phyloP scores from a whole-genome alignment of 169 alveolate species.

The Cryptosporidium ryanae region DNA sequence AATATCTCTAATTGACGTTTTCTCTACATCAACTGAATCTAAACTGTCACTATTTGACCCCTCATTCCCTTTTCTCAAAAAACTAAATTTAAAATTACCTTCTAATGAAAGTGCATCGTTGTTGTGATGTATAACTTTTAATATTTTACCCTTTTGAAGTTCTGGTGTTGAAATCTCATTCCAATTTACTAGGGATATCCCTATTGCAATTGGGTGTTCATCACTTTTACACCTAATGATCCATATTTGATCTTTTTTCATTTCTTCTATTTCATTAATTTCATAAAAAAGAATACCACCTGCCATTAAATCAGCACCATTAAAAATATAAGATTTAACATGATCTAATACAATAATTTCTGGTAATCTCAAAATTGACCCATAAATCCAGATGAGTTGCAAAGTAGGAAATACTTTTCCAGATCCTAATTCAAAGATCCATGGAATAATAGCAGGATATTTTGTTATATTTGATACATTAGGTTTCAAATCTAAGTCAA shows the following conservation, averaged over 20 bases:
- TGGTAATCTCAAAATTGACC: slow-evolving; percentile 10
- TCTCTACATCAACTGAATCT: background rate
- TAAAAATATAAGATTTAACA: slow-evolving; percentile 43
- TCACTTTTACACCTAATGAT: slow-evolving; percentile 29
- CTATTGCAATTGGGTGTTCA: slow-evolving; percentile 43
- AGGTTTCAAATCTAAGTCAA: slow-evolving; percentile 3
- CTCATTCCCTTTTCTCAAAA: background rate
- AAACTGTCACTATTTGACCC: background rate
- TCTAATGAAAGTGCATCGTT: slow-evolving; percentile 56
- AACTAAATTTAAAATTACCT: slow-evolving; percentile 38
- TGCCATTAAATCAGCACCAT: slow-evolving; percentile 71
- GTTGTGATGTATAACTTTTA: slow-evolving; percentile 33
- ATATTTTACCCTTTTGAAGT: slow-evolving; percentile 19
- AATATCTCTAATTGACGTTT: background rate
- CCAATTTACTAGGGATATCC: slow-evolving; percentile 67
- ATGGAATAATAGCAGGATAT: slow-evolving; percentile 33
- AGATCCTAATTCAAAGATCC: slow-evolving; percentile 30
- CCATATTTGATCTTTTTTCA: slow-evolving; percentile 65
- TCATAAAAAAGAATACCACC: slow-evolving; percentile 33
- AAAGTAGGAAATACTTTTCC: slow-evolving; percentile 35
- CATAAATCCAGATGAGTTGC: slow-evolving; percentile 59
- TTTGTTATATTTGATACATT: slow-evolving; percentile 14
- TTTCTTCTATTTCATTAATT: background rate
- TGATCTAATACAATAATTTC: slow-evolving; percentile 1
- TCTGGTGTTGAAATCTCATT: slow-evolving; percentile 5